Percentiles rank a stretch among this genome's conserved stretches.
Conservation (phyloP, 2,329 filamentous ascomycete genomes). For the Diaporthe caulivora region DNA sequence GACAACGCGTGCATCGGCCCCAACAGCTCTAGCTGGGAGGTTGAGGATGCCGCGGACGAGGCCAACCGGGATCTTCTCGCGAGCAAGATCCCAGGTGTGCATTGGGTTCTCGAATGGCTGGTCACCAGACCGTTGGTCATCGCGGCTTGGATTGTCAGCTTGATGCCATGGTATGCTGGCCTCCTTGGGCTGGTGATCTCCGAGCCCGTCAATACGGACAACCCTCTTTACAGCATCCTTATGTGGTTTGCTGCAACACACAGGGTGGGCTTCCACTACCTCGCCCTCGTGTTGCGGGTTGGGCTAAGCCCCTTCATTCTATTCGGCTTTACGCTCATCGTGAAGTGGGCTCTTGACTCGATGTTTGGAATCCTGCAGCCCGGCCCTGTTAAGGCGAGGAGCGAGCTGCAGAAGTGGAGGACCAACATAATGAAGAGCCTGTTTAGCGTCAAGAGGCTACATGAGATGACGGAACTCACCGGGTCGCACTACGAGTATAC, state of each 20-base stretch:
- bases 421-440: slow-evolving; percentile 58
- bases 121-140: slow-evolving; percentile 57
- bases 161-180: slow-evolving; percentile 59
- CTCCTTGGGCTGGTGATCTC: slow-evolving; percentile 59
- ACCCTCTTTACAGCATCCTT: slow-evolving; percentile 56
- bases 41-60: slow-evolving; percentile 57
- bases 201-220: slow-evolving; percentile 48
- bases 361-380: slow-evolving; percentile 54
- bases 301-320: slow-evolving; percentile 58
- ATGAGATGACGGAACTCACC: slow-evolving; percentile 62
- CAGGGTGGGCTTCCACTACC: slow-evolving; percentile 63
- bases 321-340: slow-evolving; percentile 55
- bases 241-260: slow-evolving; percentile 62
- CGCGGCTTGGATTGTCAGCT: slow-evolving; percentile 55
- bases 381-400: slow-evolving; percentile 46
- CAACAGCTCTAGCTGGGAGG: slow-evolving; percentile 70
- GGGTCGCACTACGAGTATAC: slow-evolving; percentile 68
- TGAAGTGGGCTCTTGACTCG: slow-evolving; percentile 56
- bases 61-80: slow-evolving; percentile 58
- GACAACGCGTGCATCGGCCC: slow-evolving; percentile 65
- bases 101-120: slow-evolving; percentile 58
- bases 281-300: slow-evolving; percentile 57
- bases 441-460: slow-evolving; percentile 57
- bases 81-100: slow-evolving; percentile 54
- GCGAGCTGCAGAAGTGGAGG: slow-evolving; percentile 58